Conservation (phyloP, 305 asterid genomes). For the Fraxinus velutina region DNA sequence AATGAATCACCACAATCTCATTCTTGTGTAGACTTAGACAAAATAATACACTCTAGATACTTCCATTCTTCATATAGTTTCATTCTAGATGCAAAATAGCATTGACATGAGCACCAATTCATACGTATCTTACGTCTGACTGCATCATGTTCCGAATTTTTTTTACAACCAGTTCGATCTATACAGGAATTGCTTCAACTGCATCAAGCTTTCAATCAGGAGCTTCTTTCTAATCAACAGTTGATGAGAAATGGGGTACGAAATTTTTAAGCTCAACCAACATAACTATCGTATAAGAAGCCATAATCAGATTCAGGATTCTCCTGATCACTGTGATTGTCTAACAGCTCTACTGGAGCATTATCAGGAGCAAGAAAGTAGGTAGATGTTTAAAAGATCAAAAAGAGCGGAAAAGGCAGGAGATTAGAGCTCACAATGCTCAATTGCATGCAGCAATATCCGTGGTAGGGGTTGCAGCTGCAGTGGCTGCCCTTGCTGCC, state of each 20-base stretch:
- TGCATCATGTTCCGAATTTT: neutral
- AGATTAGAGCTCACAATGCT: constrained; percentile 75
- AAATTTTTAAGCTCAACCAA: constrained; percentile 8
- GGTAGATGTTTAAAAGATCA: constrained; percentile 80
- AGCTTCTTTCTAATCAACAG: constrained; percentile 53
- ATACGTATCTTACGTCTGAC: neutral
- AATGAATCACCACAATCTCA: neutral
- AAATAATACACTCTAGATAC: neutral
- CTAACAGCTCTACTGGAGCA: constrained; percentile 49
- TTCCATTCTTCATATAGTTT: neutral
- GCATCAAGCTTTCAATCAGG: constrained; percentile 71
- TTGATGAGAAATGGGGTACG: constrained; percentile 59
- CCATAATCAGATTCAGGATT: constrained; percentile 3
- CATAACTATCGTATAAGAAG: neutral
- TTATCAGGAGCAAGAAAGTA: constrained; percentile 57
- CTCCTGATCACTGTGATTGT: neutral
- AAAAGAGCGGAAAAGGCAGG: constrained; percentile 72
- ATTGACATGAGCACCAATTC: neutral
- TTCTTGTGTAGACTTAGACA: neutral
- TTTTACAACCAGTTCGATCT: constrained; percentile 8
- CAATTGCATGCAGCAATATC: constrained; percentile 79
- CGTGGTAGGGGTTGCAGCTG: constrained; percentile 85
- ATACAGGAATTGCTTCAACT: constrained; percentile 57
- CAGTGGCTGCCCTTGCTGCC: constrained; percentile 79
- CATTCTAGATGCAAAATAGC: neutral